phyloP scores from a whole-genome alignment of 768 basidiomycete species.

The Boletus rubescentipes region DNA sequence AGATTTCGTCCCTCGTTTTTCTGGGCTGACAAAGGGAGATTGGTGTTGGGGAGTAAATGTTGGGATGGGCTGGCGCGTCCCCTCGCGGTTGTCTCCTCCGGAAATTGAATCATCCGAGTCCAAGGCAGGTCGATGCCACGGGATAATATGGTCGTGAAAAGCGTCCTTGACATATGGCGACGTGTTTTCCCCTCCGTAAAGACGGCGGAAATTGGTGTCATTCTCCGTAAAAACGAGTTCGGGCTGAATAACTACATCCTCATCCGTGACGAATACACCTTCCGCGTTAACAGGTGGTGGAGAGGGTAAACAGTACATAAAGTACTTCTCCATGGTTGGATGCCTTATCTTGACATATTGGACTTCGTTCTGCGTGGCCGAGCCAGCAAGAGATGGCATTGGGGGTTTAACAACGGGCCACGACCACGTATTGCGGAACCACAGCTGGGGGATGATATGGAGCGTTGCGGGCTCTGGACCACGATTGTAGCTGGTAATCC shows the following conservation, averaged over 20 bases:
- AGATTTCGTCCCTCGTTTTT: constrained; percentile 85
- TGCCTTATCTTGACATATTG: constrained; percentile 73
- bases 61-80: not conserved
- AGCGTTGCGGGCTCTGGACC: constrained; percentile 93
- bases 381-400: constrained; percentile 59
- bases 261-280: constrained; percentile 62
- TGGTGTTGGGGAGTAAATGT: not conserved
- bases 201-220: constrained; percentile 90
- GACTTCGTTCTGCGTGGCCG: constrained; percentile 47
- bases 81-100: not conserved
- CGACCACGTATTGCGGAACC: constrained; percentile 99
- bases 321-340: constrained; percentile 67
- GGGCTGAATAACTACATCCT: constrained; percentile 62
- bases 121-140: constrained; percentile 65
- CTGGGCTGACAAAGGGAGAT: constrained; percentile 73
- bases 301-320: constrained; percentile 87
- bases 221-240: constrained; percentile 95
- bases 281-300: constrained; percentile 84
- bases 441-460: constrained; percentile 93
- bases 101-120: constrained; percentile 31
- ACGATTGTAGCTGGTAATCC: constrained; percentile 95
- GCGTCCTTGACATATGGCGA: constrained; percentile 91
- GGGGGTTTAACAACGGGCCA: constrained; percentile 74
- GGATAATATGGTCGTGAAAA: constrained; percentile 97
- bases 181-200: constrained; percentile 87